Base-by-base conservation (phyloP, 1,284 basidiomycete genomes). In the Abortiporus biennis region DNA sequence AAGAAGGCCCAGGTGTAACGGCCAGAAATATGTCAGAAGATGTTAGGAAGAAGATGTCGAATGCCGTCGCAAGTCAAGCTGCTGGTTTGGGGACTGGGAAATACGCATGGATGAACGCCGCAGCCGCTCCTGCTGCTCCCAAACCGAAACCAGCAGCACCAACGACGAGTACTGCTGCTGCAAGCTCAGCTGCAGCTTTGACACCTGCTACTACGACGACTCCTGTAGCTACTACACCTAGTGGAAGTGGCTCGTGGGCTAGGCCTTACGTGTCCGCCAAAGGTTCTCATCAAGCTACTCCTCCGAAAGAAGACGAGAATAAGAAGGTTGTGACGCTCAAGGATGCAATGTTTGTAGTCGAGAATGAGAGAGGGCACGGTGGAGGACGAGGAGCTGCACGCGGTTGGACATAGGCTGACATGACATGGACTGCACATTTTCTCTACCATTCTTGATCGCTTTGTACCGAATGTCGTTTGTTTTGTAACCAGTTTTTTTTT, bases 1-100 rank as follows among this genome's bases (percentile, higher is more conserved):
- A 85, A 59, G 83, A 87, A 22, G 87, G 87, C 0, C 86, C 87
- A 0, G 85, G 85, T 2, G 84, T 89, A 8, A 86, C 85, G 0
- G 86, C 87, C 38, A 70, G 81, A 44, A 92, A 91, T 57, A 89
- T 92, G 85, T 82, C 80, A 2, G 89, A 90, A 60, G 89, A 92
- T 54, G 85, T 90, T 51, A 70, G 83, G 50, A 92, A 92, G 71
- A 89, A 89, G 58, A 80, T 92, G 78, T 86, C 85, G 34, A 90
- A 92, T 58, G 85, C 85, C 23, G 85, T 86, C 3, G 89, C 90
- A n/a, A 83, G 79, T 52, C 85, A 88, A 55, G 86, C 85, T 2
- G 84, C 87, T n/a, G 88, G 89, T 0, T 57, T 88, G 24, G 78
- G 80, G 2, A 65, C 65, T 39, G 79, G 82, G 16, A 84, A 84